Evolutionary conservation across 768 basidiomycete genomes (phyloP).

Genomic region (Lepiota subincarnata): DNA sequence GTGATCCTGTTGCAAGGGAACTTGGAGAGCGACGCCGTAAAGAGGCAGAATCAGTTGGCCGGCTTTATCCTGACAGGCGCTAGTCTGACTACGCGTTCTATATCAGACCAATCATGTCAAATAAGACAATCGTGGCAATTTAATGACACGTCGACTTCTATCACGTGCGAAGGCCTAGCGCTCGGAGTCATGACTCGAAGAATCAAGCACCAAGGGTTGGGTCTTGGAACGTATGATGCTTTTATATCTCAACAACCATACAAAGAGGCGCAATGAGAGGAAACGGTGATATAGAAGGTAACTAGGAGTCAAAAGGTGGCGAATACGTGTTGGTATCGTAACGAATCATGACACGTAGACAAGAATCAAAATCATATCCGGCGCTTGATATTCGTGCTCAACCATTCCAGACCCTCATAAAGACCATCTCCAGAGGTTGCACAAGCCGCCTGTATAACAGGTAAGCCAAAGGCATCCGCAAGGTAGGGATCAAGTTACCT

Average conservation of each 20-base stretch:
- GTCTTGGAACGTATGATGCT: not conserved
- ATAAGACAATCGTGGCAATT: constrained; percentile 4
- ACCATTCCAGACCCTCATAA: constrained; percentile 98
- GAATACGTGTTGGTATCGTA: constrained; percentile 43
- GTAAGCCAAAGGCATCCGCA: constrained; percentile 9
- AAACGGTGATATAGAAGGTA: constrained; percentile 23
- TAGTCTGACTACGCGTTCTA: constrained; percentile 28
- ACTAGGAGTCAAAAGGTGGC: constrained; percentile 32
- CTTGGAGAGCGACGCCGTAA: constrained; percentile 67
- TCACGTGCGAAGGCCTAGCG: not conserved
- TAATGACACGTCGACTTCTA: too few species aligned
- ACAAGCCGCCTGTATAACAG: constrained; percentile 74
- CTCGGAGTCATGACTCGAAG: too few species aligned
- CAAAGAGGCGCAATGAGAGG: constrained; percentile 18
- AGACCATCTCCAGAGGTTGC: constrained; percentile 98
- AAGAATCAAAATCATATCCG: constrained; percentile 62
- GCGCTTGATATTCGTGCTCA: constrained; percentile 87
- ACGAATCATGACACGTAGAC: constrained; percentile 55
- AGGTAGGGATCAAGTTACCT: constrained; percentile 47
- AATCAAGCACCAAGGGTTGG: too few species aligned
- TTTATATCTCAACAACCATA: not conserved
- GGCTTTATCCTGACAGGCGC: constrained; percentile 65
- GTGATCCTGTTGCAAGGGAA: constrained; percentile 58
- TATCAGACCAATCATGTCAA: not conserved
- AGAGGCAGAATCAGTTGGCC: constrained; percentile 74